Conservation (phyloP, 306 rosid species). For the Rosa rugosa region DNA sequence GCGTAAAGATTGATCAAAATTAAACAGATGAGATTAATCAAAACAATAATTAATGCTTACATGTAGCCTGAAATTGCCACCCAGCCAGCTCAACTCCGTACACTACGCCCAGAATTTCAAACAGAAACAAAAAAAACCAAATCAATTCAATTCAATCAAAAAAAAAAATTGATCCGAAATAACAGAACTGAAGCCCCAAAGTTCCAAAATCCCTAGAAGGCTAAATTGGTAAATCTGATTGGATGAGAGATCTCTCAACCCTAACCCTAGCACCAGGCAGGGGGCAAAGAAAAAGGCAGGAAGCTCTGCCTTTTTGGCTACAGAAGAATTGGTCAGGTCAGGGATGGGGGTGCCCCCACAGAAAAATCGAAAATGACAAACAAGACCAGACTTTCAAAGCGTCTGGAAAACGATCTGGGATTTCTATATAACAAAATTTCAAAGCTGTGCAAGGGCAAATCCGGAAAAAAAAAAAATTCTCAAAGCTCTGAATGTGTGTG, state of each 20-base stretch:
- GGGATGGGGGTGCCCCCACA: conserved; percentile 26
- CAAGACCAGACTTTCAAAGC: conserved; percentile 23
- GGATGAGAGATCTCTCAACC: conserved; percentile 34
- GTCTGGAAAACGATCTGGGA: conserved; percentile 13
- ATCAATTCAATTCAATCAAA: neutral
- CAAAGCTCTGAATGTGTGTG: no score
- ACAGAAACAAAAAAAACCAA: neutral
- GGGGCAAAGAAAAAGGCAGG: neutral
- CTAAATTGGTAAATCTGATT: conserved; percentile 14
- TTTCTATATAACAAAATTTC: neutral
- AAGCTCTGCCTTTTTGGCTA: neutral
- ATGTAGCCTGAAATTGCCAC: conserved; percentile 14
- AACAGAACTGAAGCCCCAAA: neutral
- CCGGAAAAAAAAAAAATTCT: conserved; percentile 16
- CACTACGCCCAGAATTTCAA: conserved; percentile 14
- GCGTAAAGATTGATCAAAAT: neutral
- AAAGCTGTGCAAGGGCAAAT: conserved; percentile 41
- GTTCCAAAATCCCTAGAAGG: conserved; percentile 3
- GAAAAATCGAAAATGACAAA: conserved; percentile 23
- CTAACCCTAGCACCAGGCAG: conserved; percentile 27
- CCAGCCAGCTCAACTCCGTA: conserved; percentile 15
- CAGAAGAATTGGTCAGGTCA: conserved; percentile 8
- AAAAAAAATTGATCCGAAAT: neutral
- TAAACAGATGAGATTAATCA: neutral
- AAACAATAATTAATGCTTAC: conserved; percentile 19